Conservation (phyloP, 1,284 basidiomycete genomes). For the Rhodotorula sp. region DNA sequence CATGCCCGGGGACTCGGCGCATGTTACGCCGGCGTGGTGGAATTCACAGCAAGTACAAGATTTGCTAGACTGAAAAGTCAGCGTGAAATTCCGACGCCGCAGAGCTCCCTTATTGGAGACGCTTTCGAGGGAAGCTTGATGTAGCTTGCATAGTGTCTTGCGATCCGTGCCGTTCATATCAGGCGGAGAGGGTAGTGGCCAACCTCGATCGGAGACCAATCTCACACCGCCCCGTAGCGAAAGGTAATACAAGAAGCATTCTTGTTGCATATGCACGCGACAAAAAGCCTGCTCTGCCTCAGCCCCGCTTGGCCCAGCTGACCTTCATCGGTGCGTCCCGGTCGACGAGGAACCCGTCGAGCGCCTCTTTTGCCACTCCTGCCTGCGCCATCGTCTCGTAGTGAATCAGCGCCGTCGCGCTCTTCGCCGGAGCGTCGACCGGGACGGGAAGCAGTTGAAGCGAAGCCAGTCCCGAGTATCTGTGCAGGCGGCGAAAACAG, state of each 20-base stretch:
- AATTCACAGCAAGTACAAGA: neutral
- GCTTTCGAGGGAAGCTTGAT: no score
- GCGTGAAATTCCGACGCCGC: no score
- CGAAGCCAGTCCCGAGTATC: conserved; percentile 72
- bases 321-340: conserved; percentile 77
- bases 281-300: neutral
- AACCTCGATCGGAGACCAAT: no score
- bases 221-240: neutral
- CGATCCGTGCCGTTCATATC: neutral
- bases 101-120: no score
- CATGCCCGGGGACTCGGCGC: conserved; percentile 16
- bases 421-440: conserved; percentile 56
- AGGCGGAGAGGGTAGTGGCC: neutral
- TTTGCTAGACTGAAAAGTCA: no score
- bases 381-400: conserved; percentile 71
- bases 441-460: conserved; percentile 66
- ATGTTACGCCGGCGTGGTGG: neutral
- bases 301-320: conserved; percentile 22
- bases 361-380: conserved; percentile 68
- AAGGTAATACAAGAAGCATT: neutral
- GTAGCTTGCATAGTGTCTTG: no score
- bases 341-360: conserved; percentile 75
- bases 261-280: no score
- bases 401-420: conserved; percentile 63
- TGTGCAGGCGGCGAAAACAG: conserved; percentile 45